A percentile compares a stretch with the other conserved stretches of the same genome.
phyloP scores from a whole-genome alignment of 2,329 filamentous ascomycete species.

The Cladosporium velox region DNA sequence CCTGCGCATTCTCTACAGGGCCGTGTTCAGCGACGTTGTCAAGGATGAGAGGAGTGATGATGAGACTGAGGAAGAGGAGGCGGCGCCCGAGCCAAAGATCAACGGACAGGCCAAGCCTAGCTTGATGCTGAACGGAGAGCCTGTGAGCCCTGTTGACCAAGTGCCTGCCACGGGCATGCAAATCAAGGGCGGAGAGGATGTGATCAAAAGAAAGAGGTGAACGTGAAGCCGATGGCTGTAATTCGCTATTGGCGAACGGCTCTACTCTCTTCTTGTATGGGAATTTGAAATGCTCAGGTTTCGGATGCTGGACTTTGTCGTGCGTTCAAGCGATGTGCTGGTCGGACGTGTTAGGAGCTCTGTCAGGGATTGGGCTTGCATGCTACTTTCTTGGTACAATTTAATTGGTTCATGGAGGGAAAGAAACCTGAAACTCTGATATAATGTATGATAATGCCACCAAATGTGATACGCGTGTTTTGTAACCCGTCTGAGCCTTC shows the following conservation, averaged over 20 bases:
- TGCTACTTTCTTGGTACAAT: not conserved
- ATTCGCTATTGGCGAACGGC: not conserved
- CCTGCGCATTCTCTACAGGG: slow-evolving; percentile 71
- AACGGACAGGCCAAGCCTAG: slow-evolving; percentile 23
- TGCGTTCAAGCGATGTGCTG: slow-evolving; percentile 10
- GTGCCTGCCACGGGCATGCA: slow-evolving; percentile 15
- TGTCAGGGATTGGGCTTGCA: not conserved
- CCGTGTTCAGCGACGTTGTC: slow-evolving; percentile 61
- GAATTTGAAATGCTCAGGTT: not conserved
- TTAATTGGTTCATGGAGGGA: not conserved
- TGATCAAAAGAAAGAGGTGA: slow-evolving; percentile 19
- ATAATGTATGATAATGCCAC: slow-evolving; percentile 10
- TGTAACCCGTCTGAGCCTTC: not conserved
- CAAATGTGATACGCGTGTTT: not conserved
- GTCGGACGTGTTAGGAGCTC: not conserved
- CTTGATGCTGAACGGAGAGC: slow-evolving; percentile 26
- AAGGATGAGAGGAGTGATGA: slow-evolving; percentile 75
- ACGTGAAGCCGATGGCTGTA: not conserved
- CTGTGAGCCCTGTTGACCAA: slow-evolving; percentile 23
- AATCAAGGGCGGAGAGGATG: slow-evolving; percentile 17
- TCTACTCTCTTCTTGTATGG: not conserved
- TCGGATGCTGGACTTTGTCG: not conserved
- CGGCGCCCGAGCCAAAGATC: slow-evolving; percentile 5
- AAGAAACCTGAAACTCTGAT: not conserved
- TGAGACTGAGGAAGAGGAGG: slow-evolving; percentile 57